phyloP scores from a whole-genome alignment of 768 basidiomycete genomes.

The Cystobasidium ongulense region DNA sequence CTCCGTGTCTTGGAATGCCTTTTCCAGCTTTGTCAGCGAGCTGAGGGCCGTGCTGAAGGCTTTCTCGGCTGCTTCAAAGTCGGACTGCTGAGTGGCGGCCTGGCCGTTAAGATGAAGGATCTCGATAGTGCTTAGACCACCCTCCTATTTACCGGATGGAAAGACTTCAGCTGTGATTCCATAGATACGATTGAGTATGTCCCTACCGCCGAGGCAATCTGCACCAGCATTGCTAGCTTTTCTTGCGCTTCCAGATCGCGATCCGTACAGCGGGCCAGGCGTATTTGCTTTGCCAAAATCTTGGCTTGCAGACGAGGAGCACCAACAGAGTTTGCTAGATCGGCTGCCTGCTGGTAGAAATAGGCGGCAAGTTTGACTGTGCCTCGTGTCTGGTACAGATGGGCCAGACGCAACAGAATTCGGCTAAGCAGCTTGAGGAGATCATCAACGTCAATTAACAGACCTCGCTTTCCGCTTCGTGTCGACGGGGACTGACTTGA shows the following conservation, averaged over 20 bases:
- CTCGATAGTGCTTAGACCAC: conserved; percentile 25
- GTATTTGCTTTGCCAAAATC: conserved; percentile 60
- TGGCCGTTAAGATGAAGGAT: conserved; percentile 20
- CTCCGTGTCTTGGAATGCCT: conserved; percentile 23
- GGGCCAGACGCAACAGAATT: conserved; percentile 59
- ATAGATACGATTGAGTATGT: conserved; percentile 47
- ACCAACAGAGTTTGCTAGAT: conserved; percentile 61
- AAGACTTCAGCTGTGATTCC: conserved; percentile 47
- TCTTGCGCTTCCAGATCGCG: conserved; percentile 55
- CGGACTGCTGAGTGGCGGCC: conserved; percentile 22
- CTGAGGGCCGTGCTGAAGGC: background rate
- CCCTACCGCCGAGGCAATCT: background rate
- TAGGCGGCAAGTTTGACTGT: conserved; percentile 77
- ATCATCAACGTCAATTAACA: conserved; percentile 36
- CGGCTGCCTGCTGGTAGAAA: conserved; percentile 68
- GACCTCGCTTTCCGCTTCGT: background rate
- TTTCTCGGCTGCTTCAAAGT: conserved; percentile 17
- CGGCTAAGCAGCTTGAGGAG: conserved; percentile 46
- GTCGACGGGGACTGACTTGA: background rate
- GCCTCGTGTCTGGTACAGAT: conserved; percentile 63
- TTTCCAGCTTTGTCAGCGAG: conserved; percentile 38
- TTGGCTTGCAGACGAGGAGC: conserved; percentile 59
- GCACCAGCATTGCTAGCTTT: conserved; percentile 48
- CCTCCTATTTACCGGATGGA: background rate
- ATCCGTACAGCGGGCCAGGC: conserved; percentile 62